Percentiles rank a stretch among this genome's conserved stretches.
phyloP scores from a whole-genome alignment of 768 basidiomycete genomes.

The Serendipita indica region DNA sequence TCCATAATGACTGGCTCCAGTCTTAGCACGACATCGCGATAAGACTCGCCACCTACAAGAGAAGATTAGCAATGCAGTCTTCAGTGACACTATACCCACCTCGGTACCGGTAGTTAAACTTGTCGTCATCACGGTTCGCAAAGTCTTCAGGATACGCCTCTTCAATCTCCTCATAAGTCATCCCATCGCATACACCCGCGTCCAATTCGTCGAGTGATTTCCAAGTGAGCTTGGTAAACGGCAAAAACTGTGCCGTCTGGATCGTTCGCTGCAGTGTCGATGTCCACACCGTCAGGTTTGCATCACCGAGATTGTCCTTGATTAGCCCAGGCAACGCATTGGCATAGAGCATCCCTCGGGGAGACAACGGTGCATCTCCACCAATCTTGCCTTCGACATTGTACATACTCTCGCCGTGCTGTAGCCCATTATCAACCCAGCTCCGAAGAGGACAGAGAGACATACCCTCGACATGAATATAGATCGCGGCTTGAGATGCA shows the following conservation, averaged over 20 bases:
- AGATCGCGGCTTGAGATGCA: constrained; percentile 90
- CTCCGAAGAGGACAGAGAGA: constrained; percentile 10
- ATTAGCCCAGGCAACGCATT: constrained; percentile 74
- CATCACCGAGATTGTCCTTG: constrained; percentile 79
- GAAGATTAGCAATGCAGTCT: neutral
- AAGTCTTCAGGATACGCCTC: constrained; percentile 95
- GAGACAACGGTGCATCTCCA: constrained; percentile 83
- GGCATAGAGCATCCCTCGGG: constrained; percentile 74
- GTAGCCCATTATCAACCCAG: constrained; percentile 12
- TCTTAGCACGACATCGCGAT: constrained; percentile 89
- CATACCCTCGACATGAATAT: constrained; percentile 91
- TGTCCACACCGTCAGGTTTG: constrained; percentile 90
- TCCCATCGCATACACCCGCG: constrained; percentile 97
- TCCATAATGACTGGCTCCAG: constrained; percentile 99
- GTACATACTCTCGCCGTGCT: constrained; percentile 97
- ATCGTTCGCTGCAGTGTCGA: constrained; percentile 91
- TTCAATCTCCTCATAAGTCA: constrained; percentile 99
- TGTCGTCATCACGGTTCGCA: constrained; percentile 95
- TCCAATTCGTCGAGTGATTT: constrained; percentile 97
- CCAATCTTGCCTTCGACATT: constrained; percentile 96
- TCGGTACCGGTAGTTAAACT: constrained; percentile 97
- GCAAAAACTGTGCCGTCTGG: constrained; percentile 69
- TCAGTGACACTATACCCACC: constrained; percentile 25
- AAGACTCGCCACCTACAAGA: constrained; percentile 68
- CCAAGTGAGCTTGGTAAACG: constrained; percentile 91